Conservation (phyloP, 345 rosid species). For the Boechera retrofracta region DNA sequence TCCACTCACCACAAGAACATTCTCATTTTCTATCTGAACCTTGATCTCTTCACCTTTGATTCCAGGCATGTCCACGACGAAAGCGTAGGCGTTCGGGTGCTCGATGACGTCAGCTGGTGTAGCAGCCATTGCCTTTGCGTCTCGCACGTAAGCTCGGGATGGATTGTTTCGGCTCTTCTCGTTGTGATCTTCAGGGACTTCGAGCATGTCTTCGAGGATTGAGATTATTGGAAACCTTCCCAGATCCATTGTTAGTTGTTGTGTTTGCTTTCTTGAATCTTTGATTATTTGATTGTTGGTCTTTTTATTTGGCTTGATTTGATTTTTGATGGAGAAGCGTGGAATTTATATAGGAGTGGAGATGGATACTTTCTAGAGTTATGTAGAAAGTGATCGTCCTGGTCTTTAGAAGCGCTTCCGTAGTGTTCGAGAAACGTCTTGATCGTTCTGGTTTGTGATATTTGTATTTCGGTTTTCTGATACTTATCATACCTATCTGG, state of each 20-base stretch:
- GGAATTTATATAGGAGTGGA: slow-evolving; percentile 3
- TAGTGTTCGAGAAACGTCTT: slow-evolving; percentile 40
- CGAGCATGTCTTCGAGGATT: slow-evolving; percentile 64
- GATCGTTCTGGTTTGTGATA: slow-evolving; percentile 20
- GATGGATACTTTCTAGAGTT: slow-evolving; percentile 36
- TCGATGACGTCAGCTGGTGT: slow-evolving; percentile 86
- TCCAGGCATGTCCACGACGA: slow-evolving; percentile 87
- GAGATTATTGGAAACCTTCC: slow-evolving; percentile 53
- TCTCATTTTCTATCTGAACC: slow-evolving; percentile 80
- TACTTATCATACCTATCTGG: neutral
- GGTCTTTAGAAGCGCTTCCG: slow-evolving; percentile 17
- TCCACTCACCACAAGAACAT: slow-evolving; percentile 64
- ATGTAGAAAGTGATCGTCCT: slow-evolving; percentile 8
- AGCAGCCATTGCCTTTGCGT: slow-evolving; percentile 82
- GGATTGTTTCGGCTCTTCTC: slow-evolving; percentile 55
- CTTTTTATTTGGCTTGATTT: neutral
- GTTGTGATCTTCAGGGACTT: slow-evolving; percentile 46
- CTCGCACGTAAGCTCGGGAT: slow-evolving; percentile 60
- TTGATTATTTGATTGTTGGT: neutral
- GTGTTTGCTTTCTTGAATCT: neutral
- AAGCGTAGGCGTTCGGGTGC: slow-evolving; percentile 54
- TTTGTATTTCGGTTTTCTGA: neutral
- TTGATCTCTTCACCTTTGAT: slow-evolving; percentile 66
- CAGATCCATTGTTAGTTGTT: slow-evolving; percentile 47
- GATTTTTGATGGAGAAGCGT: neutral